Base-by-base conservation (phyloP, 1,284 basidiomycete species). In the Phaffia rhodozyma region DNA sequence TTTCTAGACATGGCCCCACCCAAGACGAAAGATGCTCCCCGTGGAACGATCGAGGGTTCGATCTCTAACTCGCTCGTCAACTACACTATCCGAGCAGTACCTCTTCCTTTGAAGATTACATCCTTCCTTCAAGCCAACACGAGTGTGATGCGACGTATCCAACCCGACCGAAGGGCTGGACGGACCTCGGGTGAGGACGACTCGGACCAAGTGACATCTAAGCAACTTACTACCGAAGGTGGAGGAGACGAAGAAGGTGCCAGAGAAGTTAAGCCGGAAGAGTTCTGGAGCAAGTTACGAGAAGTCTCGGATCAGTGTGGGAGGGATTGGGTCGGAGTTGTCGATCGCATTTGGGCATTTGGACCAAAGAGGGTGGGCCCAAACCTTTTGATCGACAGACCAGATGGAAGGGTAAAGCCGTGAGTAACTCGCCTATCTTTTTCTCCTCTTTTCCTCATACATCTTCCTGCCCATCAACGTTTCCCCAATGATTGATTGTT, bases 351-450 rank as follows among this genome's bases (percentile, higher is more conserved):
- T 1, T 94, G 91, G 87, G 84, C 89, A 20, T 94, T 97, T 75
- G 96, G 96, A 0, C 94, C 96, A 0, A 86, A 88, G 68, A 78
- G 84, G 60, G 83, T 87, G 23, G 94, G 94, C 0, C 84, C 89
- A 5, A 97, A 94, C 73, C 71, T 99, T 20, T 77, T 98, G 7
- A 78, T 97, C 16, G 94, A 97, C 64, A 68, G 48, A 63, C 75
- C 74, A 71, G 58, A 67, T 57, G 51, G 77, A 66, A 20, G 72
- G 62, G 66, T 70, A 23, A 59, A 73, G 67, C 71, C 72, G 77
- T 72, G 60, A 71, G 76, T 75, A 38, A 52, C 73, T 71, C 20
- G 7, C n/a, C 20, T 23, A 38, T 6, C 32, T 50, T 29, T 49
- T 11, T 38, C 29, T 18, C 11, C 11, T 47, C 13, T 32, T 34